Evolutionary conservation across 495 filamentous ascomycete genomes (phyloP).

Genomic region (Xylaria palmicola): DNA sequence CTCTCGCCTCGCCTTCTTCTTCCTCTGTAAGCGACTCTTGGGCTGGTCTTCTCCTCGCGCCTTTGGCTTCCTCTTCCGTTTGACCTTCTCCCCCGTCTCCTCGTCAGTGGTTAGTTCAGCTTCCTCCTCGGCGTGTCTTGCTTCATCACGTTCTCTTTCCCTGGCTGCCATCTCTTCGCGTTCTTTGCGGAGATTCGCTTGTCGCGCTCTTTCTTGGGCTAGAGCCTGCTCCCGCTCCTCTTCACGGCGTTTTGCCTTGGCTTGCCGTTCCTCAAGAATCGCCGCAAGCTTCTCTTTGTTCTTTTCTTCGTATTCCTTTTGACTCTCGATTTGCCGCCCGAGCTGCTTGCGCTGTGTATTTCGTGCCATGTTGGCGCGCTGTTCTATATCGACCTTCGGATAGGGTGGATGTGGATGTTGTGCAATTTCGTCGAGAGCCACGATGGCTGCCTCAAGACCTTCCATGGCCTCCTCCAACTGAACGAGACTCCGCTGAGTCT

Average conservation of each 20-base stretch:
- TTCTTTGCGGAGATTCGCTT: constrained; percentile 77
- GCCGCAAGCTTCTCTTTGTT: constrained; percentile 80
- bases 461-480: constrained; percentile 75
- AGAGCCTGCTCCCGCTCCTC: constrained; percentile 65
- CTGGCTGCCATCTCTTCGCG: constrained; percentile 73
- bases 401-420: constrained; percentile 83
- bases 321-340: constrained; percentile 75
- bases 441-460: constrained; percentile 90
- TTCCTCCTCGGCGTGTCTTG: constrained; percentile 69
- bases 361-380: constrained; percentile 92
- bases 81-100: constrained; percentile 75
- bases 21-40: constrained; percentile 56
- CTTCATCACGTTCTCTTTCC: constrained; percentile 66
- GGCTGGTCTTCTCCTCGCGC: constrained; percentile 45
- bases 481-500: constrained; percentile 70
- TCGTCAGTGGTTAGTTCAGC: constrained; percentile 72
- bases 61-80: constrained; percentile 61
- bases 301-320: constrained; percentile 89
- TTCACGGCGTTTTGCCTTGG: constrained; percentile 70
- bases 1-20: constrained; percentile 64
- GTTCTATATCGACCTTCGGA: constrained; percentile 83
- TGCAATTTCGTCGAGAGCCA: constrained; percentile 75
- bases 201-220: constrained; percentile 65
- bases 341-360: constrained; percentile 92
- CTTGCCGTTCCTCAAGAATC: constrained; percentile 73